phyloP scores from a whole-genome alignment of 768 basidiomycete species.

The Tulasnella sp. region DNA sequence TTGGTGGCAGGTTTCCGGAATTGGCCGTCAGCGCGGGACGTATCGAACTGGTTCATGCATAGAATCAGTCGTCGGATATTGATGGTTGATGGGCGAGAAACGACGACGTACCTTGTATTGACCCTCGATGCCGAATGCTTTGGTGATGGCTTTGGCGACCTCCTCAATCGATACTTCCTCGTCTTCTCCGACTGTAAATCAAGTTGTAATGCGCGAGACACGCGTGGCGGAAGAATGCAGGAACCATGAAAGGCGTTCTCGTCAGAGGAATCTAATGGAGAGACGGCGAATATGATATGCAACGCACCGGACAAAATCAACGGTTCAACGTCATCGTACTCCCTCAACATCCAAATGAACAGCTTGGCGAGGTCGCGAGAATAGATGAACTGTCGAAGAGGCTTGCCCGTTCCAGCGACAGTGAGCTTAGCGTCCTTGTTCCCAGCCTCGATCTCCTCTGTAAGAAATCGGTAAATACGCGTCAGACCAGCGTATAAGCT shows the following conservation, averaged over 20 bases:
- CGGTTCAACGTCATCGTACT: constrained; percentile 92
- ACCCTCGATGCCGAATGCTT: constrained; percentile 76
- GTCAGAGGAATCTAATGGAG: background rate
- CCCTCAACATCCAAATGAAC: constrained; percentile 89
- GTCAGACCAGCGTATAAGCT: background rate
- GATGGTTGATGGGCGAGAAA: background rate
- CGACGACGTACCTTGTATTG: constrained; percentile 62
- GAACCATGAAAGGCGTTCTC: too few relatives aligned
- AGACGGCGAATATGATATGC: background rate
- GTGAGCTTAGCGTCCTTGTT: constrained; percentile 82
- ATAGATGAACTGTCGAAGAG: constrained; percentile 96
- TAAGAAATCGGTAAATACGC: background rate
- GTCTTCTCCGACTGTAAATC: constrained; percentile 74
- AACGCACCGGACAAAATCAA: constrained; percentile 81
- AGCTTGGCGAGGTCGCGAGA: constrained; percentile 94
- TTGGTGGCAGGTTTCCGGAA: constrained; percentile 85
- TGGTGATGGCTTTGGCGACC: constrained; percentile 87
- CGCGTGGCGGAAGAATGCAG: too few relatives aligned
- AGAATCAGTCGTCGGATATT: background rate
- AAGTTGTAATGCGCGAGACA: background rate
- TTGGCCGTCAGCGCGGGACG: constrained; percentile 60
- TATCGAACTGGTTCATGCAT: constrained; percentile 26
- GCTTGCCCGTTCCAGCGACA: constrained; percentile 88
- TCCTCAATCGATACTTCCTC: constrained; percentile 93
- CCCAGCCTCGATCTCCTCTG: constrained; percentile 43